Evolutionary conservation across 1,284 basidiomycete species (phyloP).

Genomic region (Macrocystidia cucumis): DNA sequence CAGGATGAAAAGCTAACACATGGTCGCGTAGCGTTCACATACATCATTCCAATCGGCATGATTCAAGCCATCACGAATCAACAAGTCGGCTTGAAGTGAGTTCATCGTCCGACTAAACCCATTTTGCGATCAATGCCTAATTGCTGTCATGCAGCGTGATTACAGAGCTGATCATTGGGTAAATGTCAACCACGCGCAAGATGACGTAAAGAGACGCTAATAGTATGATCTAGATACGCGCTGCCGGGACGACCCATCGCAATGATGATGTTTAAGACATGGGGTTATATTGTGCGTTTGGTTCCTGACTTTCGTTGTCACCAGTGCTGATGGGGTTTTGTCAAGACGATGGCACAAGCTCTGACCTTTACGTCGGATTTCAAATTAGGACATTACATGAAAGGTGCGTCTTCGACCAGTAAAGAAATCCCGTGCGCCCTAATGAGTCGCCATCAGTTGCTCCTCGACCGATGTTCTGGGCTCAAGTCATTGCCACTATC

Average conservation of each 20-base stretch:
- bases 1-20: no score
- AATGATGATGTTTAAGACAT: slow-evolving; percentile 57
- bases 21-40: slow-evolving; percentile 43
- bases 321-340: background rate
- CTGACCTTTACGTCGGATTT: slow-evolving; percentile 57
- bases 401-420: slow-evolving; percentile 13
- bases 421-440: background rate
- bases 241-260: slow-evolving; percentile 46
- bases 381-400: slow-evolving; percentile 72
- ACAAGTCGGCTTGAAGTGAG: slow-evolving; percentile 44
- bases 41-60: slow-evolving; percentile 62
- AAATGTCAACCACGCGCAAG: background rate
- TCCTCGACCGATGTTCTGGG: slow-evolving; percentile 48
- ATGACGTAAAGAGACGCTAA: background rate
- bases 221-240: slow-evolving; percentile 18
- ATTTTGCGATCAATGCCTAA: background rate
- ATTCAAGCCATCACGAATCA: slow-evolving; percentile 60
- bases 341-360: slow-evolving; percentile 16
- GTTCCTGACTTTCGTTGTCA: background rate
- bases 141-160: slow-evolving; percentile 23
- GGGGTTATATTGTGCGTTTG: slow-evolving; percentile 31
- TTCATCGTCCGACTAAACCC: no score
- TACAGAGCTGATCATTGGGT: slow-evolving; percentile 46
- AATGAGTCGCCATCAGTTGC: slow-evolving; percentile 14
- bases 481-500: slow-evolving; percentile 56